These are phyloP conservation scores for Suhomyces terraborum DNA, from an alignment of 1,139 yeast genomes.

Conservation along the genomic window DNA sequence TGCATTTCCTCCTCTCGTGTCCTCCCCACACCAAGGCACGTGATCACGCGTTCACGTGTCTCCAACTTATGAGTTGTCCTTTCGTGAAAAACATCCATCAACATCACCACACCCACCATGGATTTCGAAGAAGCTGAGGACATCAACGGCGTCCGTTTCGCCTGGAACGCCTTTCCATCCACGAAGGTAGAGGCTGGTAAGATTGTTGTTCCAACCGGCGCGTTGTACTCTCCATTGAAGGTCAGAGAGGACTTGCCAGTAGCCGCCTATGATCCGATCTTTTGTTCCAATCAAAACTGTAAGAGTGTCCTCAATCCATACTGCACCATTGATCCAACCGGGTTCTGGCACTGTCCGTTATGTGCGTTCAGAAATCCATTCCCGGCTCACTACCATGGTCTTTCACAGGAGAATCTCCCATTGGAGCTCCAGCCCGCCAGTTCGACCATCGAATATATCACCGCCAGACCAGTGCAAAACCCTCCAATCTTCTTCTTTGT, in stretches of 20 bases:
- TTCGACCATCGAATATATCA: constrained; percentile 90
- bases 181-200: constrained; percentile 89
- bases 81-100: constrained; percentile 14
- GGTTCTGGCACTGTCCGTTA: constrained; percentile 88
- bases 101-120: constrained; percentile 25
- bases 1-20: not conserved
- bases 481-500: constrained; percentile 95
- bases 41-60: constrained; percentile 12
- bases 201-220: constrained; percentile 92
- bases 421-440: constrained; percentile 75
- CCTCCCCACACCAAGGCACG: constrained; percentile 4
- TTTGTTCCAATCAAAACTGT: constrained; percentile 79
- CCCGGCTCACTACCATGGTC: constrained; percentile 87
- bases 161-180: constrained; percentile 67
- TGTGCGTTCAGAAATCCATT: constrained; percentile 84
- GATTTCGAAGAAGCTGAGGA: constrained; percentile 55
- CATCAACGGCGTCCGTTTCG: constrained; percentile 51
- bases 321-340: constrained; percentile 79
- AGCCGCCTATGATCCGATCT: constrained; percentile 87
- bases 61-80: constrained; percentile 15
- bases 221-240: constrained; percentile 89
- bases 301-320: constrained; percentile 87
- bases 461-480: constrained; percentile 81
- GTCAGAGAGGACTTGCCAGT: constrained; percentile 75
- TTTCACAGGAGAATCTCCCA: constrained; percentile 82